Percentiles rank a stretch among this genome's conserved stretches.
phyloP scores from a whole-genome alignment of 2,329 filamentous ascomycete genomes.

The Plectosphaerella cucumerina region DNA sequence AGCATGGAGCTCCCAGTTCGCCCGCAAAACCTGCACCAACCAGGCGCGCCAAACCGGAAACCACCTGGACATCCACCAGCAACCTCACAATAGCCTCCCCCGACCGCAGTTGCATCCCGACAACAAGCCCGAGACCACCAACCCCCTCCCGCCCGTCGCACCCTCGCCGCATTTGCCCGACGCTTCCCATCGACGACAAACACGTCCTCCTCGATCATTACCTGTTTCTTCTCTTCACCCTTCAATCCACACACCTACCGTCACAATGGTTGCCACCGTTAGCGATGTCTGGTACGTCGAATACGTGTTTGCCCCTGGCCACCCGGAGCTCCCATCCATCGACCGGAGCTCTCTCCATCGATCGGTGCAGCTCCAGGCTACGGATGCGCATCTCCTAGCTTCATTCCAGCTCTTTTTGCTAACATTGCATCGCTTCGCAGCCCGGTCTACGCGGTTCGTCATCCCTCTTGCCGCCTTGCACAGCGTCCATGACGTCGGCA shows the following conservation, averaged over 20 bases:
- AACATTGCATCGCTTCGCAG: conserved; percentile 41
- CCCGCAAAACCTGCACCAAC: conserved; percentile 38
- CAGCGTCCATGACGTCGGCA: conserved; percentile 14
- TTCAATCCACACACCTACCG: conserved; percentile 23
- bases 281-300: conserved; percentile 74
- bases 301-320: conserved; percentile 25
- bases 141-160: conserved; percentile 7
- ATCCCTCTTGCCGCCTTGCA: conserved; percentile 13
- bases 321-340: conserved; percentile 24
- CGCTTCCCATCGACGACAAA: background rate
- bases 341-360: conserved; percentile 23
- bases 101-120: conserved; percentile 11
- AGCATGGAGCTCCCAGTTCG: conserved; percentile 3
- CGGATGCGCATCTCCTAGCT: conserved; percentile 1
- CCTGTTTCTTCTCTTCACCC: conserved; percentile 10
- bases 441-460: conserved; percentile 98
- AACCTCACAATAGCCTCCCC: conserved; percentile 3
- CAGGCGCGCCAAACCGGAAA: conserved; percentile 29
- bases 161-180: background rate
- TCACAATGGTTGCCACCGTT: conserved; percentile 62
- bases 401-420: conserved; percentile 12
- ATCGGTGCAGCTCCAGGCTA: conserved; percentile 4
- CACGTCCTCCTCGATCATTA: background rate
- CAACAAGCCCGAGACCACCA: background rate
- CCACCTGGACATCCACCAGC: conserved; percentile 27